Base-by-base conservation (phyloP, 148 eudicot genomes). In the Rhododendron vialii region DNA sequence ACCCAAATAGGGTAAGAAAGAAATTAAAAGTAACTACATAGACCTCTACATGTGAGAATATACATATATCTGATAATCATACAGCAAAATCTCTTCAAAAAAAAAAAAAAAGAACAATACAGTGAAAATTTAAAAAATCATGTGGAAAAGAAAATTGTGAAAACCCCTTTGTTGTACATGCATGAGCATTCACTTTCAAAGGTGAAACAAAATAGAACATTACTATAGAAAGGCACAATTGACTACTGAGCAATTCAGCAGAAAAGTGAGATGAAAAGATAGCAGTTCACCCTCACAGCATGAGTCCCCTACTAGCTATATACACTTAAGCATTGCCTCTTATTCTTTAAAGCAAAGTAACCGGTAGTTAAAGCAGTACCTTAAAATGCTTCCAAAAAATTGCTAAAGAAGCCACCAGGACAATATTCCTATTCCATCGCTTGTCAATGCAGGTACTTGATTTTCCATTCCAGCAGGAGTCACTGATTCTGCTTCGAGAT, bases 331-430 rank as follows among this genome's bases (percentile, higher is more conserved):
- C 75, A 2, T 15, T 61, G 50, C 45, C 55, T 69, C 48, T 1
- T 76, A 84, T 67, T 51, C 71, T 55, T 74, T 48, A 57, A 28
- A 48, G 30, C 53, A 51, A 86, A 51, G 61, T 24, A 77, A 53
- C 41, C 48, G 28, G 33, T 33, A n/a, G 43, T 55, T 57, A 82
- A 80, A 87, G 84, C 77, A 36, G 59, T 93, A 94, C 99, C 97
- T 92, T 91, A 55, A 89, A 93, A 92, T 96, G 99, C 89, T 88
- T 92, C 92, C 92, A 93, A 85, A 91, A 89, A 86, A 95, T 91
- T 82, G 89, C 94, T 85, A 96, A 82, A 83, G 92, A 87, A 86
- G 89, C 82, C 84, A 92, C 63, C 73, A 93, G 75, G 77, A 95
- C 90, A 82, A 92, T 71, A 82, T 91, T 93, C 87, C 96, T 90